Conservation (phyloP, 2,329 filamentous ascomycete species). For the Neonectria punicea region DNA sequence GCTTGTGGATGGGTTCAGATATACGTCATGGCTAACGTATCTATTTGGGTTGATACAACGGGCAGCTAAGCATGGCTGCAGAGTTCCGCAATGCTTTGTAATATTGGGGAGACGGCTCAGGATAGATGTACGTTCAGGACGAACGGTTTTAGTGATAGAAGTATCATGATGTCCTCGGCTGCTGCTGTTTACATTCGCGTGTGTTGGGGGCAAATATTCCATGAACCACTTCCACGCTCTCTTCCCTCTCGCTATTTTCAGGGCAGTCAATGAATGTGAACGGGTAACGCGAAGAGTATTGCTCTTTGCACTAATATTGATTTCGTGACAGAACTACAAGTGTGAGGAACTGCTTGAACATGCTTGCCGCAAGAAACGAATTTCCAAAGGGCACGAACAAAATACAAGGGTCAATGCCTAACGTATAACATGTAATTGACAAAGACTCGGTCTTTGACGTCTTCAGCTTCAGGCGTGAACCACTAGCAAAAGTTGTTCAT, state of each 20-base stretch:
- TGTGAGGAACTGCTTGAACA: too few relatives aligned
- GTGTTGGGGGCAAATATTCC: neutral
- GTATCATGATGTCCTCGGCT: neutral
- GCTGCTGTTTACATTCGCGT: neutral
- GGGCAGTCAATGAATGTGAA: neutral
- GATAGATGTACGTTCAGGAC: slow-evolving; percentile 15
- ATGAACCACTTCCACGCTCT: neutral
- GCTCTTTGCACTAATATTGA: neutral
- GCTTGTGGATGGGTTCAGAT: slow-evolving; percentile 16
- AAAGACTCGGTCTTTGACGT: too few relatives aligned
- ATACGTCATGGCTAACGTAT: slow-evolving; percentile 26
- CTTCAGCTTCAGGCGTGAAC: too few relatives aligned
- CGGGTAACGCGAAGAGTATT: neutral
- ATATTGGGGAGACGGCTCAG: neutral
- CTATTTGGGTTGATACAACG: slow-evolving; percentile 19
- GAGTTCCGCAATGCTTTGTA: neutral
- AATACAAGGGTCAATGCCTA: too few relatives aligned
- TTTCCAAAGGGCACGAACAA: too few relatives aligned
- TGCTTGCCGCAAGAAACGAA: too few relatives aligned
- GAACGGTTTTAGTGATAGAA: slow-evolving; percentile 15
- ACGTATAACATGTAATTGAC: too few relatives aligned
- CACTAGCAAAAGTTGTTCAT: too few relatives aligned
- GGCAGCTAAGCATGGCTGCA: slow-evolving; percentile 8
- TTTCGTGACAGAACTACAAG: too few relatives aligned
- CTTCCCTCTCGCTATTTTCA: neutral